Evolutionary conservation across 805 yeast species (phyloP), one percentile per base, ranked within the genome.

Genomic region (Candida khao-thaluensis): DNA sequence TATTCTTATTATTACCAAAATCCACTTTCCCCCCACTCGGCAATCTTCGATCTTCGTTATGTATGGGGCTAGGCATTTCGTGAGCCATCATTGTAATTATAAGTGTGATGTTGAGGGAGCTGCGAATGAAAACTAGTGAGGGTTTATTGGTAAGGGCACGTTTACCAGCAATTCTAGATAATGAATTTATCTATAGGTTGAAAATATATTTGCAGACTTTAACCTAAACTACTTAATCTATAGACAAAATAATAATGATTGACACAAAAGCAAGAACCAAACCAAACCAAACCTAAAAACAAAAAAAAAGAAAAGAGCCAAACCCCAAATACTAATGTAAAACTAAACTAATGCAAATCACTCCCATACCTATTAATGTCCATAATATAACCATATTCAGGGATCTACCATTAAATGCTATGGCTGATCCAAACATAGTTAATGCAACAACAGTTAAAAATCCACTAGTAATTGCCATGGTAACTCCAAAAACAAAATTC

Each of bases 381-480:
- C 88, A 83, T 4, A 62, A 49, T 40, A 83, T 54, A 2, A 82
- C 85, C 7, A 60, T 63, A 21, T 73, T 73, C 40, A 82, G 83
- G 18, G 76, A 66, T 12, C 48, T 37, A 6, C 90, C 95, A 23
- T 93, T 89, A 57, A 87, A 87, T 0, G 81, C 74, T 21, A 87
- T 76, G 0, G 95, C 86, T 14, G 90, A 78, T 8, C 89, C 85
- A 54, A 85, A 81, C 95, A 90, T 85, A 49, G 89, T 90, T 30
- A 88, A 62, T 0, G 89, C 84, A 34, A 90, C 82, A n/a, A 83
- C 83, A 0, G 82, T 69, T 50, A 90, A 68, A 53, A 90, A 90
- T 0, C 98, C 97, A 22, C 91, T 74, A 0, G 97, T 89, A 3
- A 82, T 55, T 3, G 85, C 76, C 55, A 91, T 71, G 10, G 88